Evolutionary conservation across 306 rosid species (phyloP).

Genomic region (Sicyos baderoa): DNA sequence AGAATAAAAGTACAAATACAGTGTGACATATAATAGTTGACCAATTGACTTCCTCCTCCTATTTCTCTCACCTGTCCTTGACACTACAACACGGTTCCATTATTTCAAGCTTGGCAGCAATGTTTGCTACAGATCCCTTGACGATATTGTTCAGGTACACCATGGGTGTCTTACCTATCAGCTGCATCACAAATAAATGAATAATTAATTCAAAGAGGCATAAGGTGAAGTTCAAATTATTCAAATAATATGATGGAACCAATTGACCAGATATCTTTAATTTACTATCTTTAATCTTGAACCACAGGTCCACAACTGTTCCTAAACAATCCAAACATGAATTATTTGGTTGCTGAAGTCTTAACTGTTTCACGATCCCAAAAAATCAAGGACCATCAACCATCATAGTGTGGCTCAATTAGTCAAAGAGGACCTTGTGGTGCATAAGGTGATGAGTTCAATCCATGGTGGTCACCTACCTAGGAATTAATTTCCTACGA

Average conservation of each 20-base stretch:
- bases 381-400: not conserved
- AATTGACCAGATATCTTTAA: not conserved
- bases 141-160: slow-evolving; percentile 75
- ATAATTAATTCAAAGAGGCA: slow-evolving; percentile 6
- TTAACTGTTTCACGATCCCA: not conserved
- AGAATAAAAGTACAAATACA: not conserved
- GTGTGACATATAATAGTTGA: not conserved
- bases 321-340: not conserved
- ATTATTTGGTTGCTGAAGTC: not conserved
- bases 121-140: slow-evolving; percentile 73
- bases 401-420: too few species aligned
- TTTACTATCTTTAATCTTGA: not conserved
- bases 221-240: not conserved
- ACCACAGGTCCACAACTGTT: not conserved
- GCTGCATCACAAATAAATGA: slow-evolving; percentile 43
- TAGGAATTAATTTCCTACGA: too few species aligned
- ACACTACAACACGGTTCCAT: slow-evolving; percentile 99
- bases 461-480: too few species aligned
- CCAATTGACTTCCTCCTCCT: slow-evolving; percentile 6
- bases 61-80: slow-evolving; percentile 72
- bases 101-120: slow-evolving; percentile 98
- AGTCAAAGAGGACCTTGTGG: too few species aligned
- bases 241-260: not conserved
- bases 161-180: slow-evolving; percentile 94
- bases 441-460: too few species aligned